Base-by-base conservation (phyloP, 2,329 filamentous ascomycete species). In the Graphium sp. region DNA sequence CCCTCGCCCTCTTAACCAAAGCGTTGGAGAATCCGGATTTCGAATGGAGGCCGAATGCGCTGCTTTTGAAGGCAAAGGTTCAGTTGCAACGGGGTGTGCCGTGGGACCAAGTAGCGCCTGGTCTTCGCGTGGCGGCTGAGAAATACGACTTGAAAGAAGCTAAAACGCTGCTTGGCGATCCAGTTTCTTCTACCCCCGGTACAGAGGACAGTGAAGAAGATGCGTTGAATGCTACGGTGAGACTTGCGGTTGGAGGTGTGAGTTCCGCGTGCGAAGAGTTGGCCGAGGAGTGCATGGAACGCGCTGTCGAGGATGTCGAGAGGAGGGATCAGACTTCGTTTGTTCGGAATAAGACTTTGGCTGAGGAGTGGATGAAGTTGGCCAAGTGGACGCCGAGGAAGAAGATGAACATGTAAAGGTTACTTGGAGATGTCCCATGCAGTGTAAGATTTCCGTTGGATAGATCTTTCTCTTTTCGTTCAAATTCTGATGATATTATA, bases 11-110 rank as follows among this genome's bases (percentile, higher is more conserved):
- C 18, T 32, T 35, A 18, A 9, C 13, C 11, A 22, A 19, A 6
- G 32, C 32, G 9, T 25, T 35, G 6, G 24, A 25, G 13, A 12
- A 28, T 10, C 19, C 12, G 11, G 14, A 22, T 7, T 38, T 38
- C 16, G 36, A 38, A 24, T 38, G 36, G 36, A 2, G 22, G n/a
- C 28, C 28, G 16, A 24, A 19, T 17, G 28, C 28, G 7, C 13
- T 30, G 6, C 22, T 30, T 7, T 23, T 30, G 5, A 11, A 13
- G 7, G 28, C 21, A n/a, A n/a, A n/a, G n/a, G n/a, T n/a, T n/a
- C n/a, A n/a, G n/a, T n/a, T n/a, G n/a, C n/a, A n/a, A n/a, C n/a
- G n/a, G n/a, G n/a, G n/a, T n/a, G 10, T 16, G 25, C 4, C 16
- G 18, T 6, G n/a, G 17, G 16, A 6, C 9, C 17, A 27, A 10